phyloP scores from a whole-genome alignment of 2,329 filamentous ascomycete genomes.

The Cercospora zeae-maydis region DNA sequence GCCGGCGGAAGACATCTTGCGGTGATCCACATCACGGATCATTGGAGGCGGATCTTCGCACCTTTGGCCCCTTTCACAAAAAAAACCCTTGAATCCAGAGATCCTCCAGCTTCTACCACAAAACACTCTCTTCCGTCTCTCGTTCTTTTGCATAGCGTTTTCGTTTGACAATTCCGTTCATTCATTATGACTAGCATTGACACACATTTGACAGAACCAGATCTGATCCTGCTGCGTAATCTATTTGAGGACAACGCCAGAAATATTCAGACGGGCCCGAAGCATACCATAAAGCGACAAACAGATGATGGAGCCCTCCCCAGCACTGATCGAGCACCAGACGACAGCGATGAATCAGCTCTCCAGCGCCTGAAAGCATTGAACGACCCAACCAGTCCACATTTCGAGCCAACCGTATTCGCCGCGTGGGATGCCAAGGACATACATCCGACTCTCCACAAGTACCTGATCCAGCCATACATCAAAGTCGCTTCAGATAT shows the following conservation, averaged over 20 bases:
- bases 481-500: constrained; percentile 52
- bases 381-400: constrained; percentile 48
- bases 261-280: background rate
- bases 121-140: background rate
- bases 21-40: background rate
- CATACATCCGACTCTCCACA: constrained; percentile 44
- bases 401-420: constrained; percentile 57
- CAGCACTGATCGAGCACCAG: background rate
- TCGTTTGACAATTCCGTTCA: background rate
- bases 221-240: constrained; percentile 40
- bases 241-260: constrained; percentile 36
- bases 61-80: background rate
- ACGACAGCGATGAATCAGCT: constrained; percentile 29
- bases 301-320: background rate
- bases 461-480: constrained; percentile 58
- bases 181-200: constrained; percentile 21
- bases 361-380: constrained; percentile 47
- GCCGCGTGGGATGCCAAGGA: constrained; percentile 50
- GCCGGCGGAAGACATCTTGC: background rate
- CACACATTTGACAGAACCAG: constrained; percentile 39
- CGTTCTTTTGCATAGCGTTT: background rate
- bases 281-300: background rate
- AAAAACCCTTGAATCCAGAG: background rate
- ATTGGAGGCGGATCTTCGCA: background rate
- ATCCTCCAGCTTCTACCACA: background rate